A percentile compares a stretch with the other conserved stretches of the same genome.
These are phyloP conservation scores for Penicillium desertorum DNA, from an alignment of 495 filamentous ascomycete genomes.

Conservation along the genomic window DNA sequence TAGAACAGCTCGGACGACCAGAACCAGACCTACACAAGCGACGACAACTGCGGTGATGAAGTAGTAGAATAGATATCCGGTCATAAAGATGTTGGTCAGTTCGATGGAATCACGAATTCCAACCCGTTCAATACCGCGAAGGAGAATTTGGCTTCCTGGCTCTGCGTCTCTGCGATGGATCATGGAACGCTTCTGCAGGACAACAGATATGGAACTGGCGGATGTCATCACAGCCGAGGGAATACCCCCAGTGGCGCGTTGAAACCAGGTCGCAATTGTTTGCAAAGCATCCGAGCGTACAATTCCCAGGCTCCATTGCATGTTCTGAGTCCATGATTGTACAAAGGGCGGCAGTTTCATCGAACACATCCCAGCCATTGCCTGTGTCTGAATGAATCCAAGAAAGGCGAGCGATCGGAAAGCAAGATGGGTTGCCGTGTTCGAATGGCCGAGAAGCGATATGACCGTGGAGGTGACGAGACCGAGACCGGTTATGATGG, in stretches of 20 bases:
- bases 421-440: slow-evolving; percentile 92
- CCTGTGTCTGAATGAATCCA: slow-evolving; percentile 92
- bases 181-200: slow-evolving; percentile 72
- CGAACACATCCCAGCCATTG: slow-evolving; percentile 81
- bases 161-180: slow-evolving; percentile 41
- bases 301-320: slow-evolving; percentile 97
- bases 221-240: slow-evolving; percentile 73
- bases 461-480: slow-evolving; percentile 76
- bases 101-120: slow-evolving; percentile 83
- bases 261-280: slow-evolving; percentile 90
- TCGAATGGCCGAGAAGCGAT: slow-evolving; percentile 80
- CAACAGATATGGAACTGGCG: slow-evolving; percentile 73
- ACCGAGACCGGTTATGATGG: slow-evolving; percentile 78
- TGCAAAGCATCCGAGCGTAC: slow-evolving; percentile 83
- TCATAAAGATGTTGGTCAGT: slow-evolving; percentile 89
- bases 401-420: slow-evolving; percentile 92
- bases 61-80: slow-evolving; percentile 84
- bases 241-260: slow-evolving; percentile 85
- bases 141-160: slow-evolving; percentile 58
- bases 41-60: slow-evolving; percentile 75
- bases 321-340: slow-evolving; percentile 92
- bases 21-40: slow-evolving; percentile 70
- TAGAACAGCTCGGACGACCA: slow-evolving; percentile 68
- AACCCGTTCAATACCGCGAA: slow-evolving; percentile 85
- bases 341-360: slow-evolving; percentile 84